Evolutionary conservation across 768 basidiomycete genomes (phyloP).

Genomic region (Lentinus tigrinus): DNA sequence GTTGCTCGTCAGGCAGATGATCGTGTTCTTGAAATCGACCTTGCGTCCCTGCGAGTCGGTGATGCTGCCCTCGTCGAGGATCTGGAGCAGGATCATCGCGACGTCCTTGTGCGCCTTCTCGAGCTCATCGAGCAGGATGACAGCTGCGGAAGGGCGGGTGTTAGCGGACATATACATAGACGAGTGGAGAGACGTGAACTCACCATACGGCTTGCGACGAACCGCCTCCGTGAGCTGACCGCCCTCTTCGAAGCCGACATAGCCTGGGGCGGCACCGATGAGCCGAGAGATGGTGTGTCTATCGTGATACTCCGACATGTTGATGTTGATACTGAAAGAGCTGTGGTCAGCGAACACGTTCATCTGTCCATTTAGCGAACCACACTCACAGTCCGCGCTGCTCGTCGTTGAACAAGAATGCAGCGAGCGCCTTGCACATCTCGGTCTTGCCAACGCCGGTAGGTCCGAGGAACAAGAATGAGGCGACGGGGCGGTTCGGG

Average conservation of each 20-base stretch:
- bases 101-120: conserved; percentile 92
- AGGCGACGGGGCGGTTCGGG: conserved; percentile 86
- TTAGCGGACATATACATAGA: too few species aligned
- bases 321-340: conserved; percentile 72
- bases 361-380: not conserved
- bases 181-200: not conserved
- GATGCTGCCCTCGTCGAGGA: conserved; percentile 85
- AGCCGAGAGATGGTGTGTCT: conserved; percentile 88
- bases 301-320: conserved; percentile 97
- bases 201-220: conserved; percentile 57
- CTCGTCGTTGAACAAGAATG: conserved; percentile 89
- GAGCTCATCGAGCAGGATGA: conserved; percentile 64
- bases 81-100: conserved; percentile 85
- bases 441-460: conserved; percentile 93
- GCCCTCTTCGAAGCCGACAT: conserved; percentile 74
- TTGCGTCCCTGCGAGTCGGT: conserved; percentile 89
- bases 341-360: not conserved
- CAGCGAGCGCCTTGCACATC: conserved; percentile 83
- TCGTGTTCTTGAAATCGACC: conserved; percentile 94
- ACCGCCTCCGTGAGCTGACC: conserved; percentile 74
- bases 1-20: conserved; percentile 88
- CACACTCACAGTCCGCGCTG: conserved; percentile 74
- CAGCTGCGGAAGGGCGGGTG: conserved; percentile 35
- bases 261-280: conserved; percentile 92
- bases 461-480: conserved; percentile 88